Evolutionary conservation across 2,329 filamentous ascomycete species (phyloP), one percentile per base, ranked within the genome.

Genomic region (Fusarium hainanense): DNA sequence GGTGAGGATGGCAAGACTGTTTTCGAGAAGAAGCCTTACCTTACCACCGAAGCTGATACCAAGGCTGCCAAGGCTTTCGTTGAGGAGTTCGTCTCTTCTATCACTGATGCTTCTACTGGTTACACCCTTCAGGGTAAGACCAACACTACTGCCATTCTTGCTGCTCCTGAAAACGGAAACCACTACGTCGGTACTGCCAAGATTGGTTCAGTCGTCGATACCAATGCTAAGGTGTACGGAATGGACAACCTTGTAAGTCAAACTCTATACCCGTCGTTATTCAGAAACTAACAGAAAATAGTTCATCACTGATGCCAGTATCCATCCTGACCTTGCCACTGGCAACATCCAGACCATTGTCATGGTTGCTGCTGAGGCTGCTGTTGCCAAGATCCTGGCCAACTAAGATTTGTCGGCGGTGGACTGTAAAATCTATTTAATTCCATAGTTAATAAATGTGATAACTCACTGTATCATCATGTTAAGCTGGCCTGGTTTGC

Each of bases 301-400:
- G 71, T 90, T 89, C 74, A 84, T 91, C 18, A 86, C 91, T 4
- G 89, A 92, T 74, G 89, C 87, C 2, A 86, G 85, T 65, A 89
- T 92, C 74, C 90, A 91, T 79, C 90, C 90, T 0, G 90, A 90
- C 63, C 86, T 91, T 61, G 84, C 88, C 13, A 88, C 88, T 3
- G 88, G 89, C 21, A 93, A 93, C 77, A 90, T 89, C 3, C 86
- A 87, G 56, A 84, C 88, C 4, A 85, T 87, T 42, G 87, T 91
- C 68, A 88, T 91, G 75, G 83, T 89, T 44, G 88, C 85, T 27
- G 86, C 88, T 5, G 90, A 92, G 80, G 83, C 84, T 30, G 88
- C 88, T 20, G 84, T 85, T 6, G 82, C 82, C 3, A 72, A 66
- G 52, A 72, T 75, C 4, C 58, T 71, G 18, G 48, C 54, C 4